Conservation (phyloP, 2,329 filamentous ascomycete species). For the Aureobasidium sp. region DNA sequence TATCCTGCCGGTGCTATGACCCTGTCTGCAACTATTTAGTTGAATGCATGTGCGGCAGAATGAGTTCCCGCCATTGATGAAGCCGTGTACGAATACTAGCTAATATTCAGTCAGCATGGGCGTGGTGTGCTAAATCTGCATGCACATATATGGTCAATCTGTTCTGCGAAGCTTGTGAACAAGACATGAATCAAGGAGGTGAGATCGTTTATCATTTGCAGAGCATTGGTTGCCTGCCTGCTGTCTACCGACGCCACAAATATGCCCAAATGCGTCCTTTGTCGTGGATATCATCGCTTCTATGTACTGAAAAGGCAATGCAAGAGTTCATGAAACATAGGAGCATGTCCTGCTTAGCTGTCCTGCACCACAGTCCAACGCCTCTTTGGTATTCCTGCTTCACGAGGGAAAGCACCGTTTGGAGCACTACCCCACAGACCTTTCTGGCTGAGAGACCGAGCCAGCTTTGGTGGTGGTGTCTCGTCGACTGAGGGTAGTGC, state of each 20-base stretch:
- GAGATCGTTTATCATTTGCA: neutral
- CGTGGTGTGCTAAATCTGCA: too few species aligned
- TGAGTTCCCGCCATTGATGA: too few species aligned
- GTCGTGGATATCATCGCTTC: neutral
- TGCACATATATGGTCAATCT: too few species aligned
- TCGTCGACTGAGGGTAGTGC: slow-evolving; percentile 23
- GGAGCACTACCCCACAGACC: slow-evolving; percentile 40
- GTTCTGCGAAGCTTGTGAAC: too few species aligned
- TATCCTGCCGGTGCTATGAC: too few species aligned
- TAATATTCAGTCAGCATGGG: too few species aligned
- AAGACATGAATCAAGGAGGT: neutral
- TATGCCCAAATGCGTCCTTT: neutral
- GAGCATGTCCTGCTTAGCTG: neutral
- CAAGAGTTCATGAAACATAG: neutral
- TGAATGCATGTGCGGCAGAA: too few species aligned
- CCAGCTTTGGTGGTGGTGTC: slow-evolving; percentile 21
- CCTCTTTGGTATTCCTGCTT: slow-evolving; percentile 33
- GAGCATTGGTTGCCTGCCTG: neutral
- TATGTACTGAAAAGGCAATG: neutral
- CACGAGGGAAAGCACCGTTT: slow-evolving; percentile 29
- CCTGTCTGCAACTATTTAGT: too few species aligned
- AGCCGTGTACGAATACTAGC: too few species aligned
- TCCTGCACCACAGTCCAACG: slow-evolving; percentile 36
- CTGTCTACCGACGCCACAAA: neutral
- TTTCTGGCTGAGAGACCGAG: slow-evolving; percentile 26